phyloP scores from a whole-genome alignment of 371 early-diverging fungal genomes.

The Mucor plumbeus region DNA sequence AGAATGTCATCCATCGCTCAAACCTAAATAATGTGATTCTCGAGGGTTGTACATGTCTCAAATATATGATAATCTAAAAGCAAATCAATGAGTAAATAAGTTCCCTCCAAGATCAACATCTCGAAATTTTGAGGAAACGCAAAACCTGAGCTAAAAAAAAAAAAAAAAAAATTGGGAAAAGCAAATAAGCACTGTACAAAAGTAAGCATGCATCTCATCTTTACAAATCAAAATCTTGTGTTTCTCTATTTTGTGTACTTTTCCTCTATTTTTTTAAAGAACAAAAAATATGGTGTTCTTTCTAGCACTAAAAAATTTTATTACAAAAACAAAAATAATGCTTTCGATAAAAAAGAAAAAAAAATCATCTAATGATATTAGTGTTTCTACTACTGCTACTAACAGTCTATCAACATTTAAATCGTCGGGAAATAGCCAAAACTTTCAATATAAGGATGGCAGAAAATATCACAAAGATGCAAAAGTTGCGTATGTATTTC shows the following conservation, averaged over 20 bases:
- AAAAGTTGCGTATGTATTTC: constrained; percentile 52
- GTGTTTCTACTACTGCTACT: background rate
- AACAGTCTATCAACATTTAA: background rate
- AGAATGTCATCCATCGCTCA: no score
- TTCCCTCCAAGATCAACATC: no score
- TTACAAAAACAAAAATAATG: background rate
- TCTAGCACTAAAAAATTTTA: background rate
- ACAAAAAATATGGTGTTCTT: constrained; percentile 7
- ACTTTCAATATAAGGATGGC: constrained; percentile 43
- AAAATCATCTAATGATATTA: background rate
- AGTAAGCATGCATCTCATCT: background rate
- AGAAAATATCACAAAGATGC: constrained; percentile 52
- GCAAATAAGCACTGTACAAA: background rate
- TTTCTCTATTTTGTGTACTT: background rate
- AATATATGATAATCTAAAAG: no score
- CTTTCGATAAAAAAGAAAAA: background rate
- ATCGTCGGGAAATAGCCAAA: constrained; percentile 2
- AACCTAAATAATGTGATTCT: no score
- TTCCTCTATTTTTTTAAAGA: background rate
- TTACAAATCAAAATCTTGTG: background rate
- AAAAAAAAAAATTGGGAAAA: no score
- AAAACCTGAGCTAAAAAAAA: no score
- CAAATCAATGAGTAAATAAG: no score
- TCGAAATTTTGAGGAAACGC: no score
- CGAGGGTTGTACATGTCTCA: no score